phyloP scores from a whole-genome alignment of 106 monocot genomes.

The Gastrodia elata region DNA sequence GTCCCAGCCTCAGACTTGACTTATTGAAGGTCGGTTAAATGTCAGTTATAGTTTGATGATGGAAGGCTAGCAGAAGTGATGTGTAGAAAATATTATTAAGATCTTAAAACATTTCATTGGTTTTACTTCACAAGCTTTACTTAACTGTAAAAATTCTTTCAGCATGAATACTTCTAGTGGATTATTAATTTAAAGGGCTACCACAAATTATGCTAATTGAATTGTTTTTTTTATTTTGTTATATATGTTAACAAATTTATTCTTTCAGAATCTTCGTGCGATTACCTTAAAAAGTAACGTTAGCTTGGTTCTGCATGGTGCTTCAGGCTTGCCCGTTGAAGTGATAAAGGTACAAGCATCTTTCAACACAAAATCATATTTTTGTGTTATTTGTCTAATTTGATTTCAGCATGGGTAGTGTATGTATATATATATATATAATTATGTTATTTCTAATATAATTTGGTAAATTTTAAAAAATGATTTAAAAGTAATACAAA shows the following conservation, averaged over 20 bases:
- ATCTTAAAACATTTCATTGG: background rate
- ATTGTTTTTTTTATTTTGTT: background rate
- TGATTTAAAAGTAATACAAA: too few species aligned
- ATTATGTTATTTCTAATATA: too few species aligned
- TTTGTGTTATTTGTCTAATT: background rate
- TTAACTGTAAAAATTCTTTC: background rate
- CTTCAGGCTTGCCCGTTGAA: constrained; percentile 67
- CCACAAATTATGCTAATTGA: background rate
- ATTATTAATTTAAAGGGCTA: background rate
- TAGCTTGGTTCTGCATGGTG: constrained; percentile 87
- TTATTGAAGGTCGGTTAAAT: constrained; percentile 65
- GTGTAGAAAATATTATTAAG: background rate
- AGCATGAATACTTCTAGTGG: background rate
- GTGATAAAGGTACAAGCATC: constrained; percentile 55
- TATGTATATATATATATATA: too few species aligned
- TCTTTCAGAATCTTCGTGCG: constrained; percentile 51
- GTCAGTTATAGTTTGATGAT: background rate
- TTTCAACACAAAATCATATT: background rate
- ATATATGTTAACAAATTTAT: background rate
- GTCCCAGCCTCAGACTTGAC: constrained; percentile 78
- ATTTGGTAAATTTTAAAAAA: too few species aligned
- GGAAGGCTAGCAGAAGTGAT: background rate
- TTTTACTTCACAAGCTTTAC: background rate
- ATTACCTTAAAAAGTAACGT: constrained; percentile 57
- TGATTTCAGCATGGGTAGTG: too few species aligned